These are phyloP conservation scores for Pleurotus salmoneostramineus DNA, from an alignment of 768 basidiomycete species.

Conservation along the genomic window DNA sequence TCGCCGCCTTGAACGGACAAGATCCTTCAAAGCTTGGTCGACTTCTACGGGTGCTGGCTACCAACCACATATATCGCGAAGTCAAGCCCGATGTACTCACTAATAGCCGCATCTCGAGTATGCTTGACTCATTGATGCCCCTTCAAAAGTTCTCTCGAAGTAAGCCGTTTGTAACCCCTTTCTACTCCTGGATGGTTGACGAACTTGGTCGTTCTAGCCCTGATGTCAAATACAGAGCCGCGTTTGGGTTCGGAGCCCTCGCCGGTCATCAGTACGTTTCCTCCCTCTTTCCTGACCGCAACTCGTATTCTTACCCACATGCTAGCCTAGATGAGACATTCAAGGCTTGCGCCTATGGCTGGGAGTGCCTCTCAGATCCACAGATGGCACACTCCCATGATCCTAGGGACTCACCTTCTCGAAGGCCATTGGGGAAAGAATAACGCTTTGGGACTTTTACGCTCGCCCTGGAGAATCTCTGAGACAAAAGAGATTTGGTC, in stretches of 20 bases:
- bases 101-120: constrained; percentile 31
- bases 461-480: constrained; percentile 6
- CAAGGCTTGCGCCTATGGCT: constrained; percentile 24
- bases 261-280: constrained; percentile 18
- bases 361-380: constrained; percentile 15
- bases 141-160: constrained; percentile 21
- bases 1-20: constrained; percentile 22
- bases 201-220: constrained; percentile 3
- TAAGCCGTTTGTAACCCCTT: constrained; percentile 18
- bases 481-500: constrained; percentile 2
- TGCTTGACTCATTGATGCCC: constrained; percentile 27
- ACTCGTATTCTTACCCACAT: neutral
- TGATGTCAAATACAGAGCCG: constrained; percentile 13
- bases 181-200: neutral
- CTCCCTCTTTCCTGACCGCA: neutral
- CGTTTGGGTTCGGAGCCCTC: constrained; percentile 19
- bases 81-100: constrained; percentile 30
- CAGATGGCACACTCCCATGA: constrained; percentile 4
- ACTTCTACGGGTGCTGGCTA: constrained; percentile 32
- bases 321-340: constrained; percentile 24
- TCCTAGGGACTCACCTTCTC: constrained; percentile 7
- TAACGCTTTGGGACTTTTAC: constrained; percentile 9
- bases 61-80: constrained; percentile 33
- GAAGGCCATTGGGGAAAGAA: neutral
- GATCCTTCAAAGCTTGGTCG: constrained; percentile 33